Conservation (phyloP, 805 yeast genomes). For the Candida khao-thaluensis region DNA sequence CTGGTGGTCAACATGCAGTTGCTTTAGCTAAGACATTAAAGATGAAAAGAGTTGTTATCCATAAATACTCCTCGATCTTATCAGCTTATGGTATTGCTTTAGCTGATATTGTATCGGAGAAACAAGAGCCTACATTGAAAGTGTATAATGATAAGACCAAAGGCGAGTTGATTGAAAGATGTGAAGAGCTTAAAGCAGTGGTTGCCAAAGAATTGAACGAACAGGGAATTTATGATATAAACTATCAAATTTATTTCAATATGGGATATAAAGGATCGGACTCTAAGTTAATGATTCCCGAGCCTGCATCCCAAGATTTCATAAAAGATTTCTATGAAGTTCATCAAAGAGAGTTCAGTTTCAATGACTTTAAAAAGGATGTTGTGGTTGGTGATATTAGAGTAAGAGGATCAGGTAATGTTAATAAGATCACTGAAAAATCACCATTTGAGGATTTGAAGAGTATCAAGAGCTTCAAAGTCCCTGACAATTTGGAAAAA, state of each 20-base stretch:
- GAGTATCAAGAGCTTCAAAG: conserved; percentile 2
- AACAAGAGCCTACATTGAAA: conserved; percentile 68
- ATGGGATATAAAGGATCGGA: conserved; percentile 27
- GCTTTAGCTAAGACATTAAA: conserved; percentile 73
- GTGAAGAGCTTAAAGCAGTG: conserved; percentile 14
- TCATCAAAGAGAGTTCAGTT: conserved; percentile 75
- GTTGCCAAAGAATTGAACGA: conserved; percentile 14
- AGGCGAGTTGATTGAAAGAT: conserved; percentile 18
- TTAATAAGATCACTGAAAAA: conserved; percentile 45
- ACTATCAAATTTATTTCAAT: conserved; percentile 17
- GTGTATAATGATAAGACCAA: conserved; percentile 28
- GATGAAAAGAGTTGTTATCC: conserved; percentile 66
- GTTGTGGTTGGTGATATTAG: conserved; percentile 71
- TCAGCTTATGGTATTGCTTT: conserved; percentile 88
- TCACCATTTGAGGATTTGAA: conserved; percentile 43
- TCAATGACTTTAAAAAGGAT: conserved; percentile 51
- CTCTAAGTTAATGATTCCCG: conserved; percentile 25
- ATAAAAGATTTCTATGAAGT: conserved; percentile 46
- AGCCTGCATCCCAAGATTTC: conserved; percentile 28
- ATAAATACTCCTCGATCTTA: conserved; percentile 76
- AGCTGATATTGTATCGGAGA: conserved; percentile 81
- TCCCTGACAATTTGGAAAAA: conserved; percentile 7
- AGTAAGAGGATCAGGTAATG: conserved; percentile 66
- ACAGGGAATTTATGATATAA: conserved; percentile 16
- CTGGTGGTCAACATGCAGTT: conserved; percentile 89